Percentiles rank a stretch among this genome's conserved stretches.
phyloP scores from a whole-genome alignment of 1,139 yeast species.

The Torulaspora globosa region DNA sequence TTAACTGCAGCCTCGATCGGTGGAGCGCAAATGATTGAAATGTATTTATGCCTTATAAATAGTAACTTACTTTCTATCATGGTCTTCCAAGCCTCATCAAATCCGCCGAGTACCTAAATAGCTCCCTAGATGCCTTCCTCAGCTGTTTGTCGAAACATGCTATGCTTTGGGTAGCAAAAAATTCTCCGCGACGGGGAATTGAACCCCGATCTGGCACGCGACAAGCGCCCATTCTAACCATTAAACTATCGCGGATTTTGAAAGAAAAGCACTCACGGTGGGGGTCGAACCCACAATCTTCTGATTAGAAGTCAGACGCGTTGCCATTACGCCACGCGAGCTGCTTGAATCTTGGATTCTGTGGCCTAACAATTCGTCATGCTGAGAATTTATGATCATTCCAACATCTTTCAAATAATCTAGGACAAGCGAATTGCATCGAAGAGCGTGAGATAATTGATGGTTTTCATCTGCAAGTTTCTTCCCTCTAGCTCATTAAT shows the following conservation, averaged over 20 bases:
- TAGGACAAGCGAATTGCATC: too few species aligned
- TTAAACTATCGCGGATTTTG: slow-evolving; percentile 37
- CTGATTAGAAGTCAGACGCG: slow-evolving; percentile 60
- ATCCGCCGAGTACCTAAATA: neutral
- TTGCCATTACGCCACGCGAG: slow-evolving; percentile 60
- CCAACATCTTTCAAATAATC: too few species aligned
- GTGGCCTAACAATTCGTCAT: neutral
- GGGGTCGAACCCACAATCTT: slow-evolving; percentile 60
- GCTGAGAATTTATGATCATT: neutral
- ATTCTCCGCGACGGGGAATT: slow-evolving; percentile 40
- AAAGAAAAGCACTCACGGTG: slow-evolving; percentile 46
- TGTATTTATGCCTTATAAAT: slow-evolving; percentile 7
- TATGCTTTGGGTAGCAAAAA: slow-evolving; percentile 8
- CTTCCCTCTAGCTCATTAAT: too few species aligned
- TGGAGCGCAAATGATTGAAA: slow-evolving; percentile 2
- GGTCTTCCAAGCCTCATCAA: neutral
- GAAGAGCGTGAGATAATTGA: too few species aligned
- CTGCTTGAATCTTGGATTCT: slow-evolving; percentile 19
- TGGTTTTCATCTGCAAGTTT: too few species aligned
- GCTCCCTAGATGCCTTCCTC: too few species aligned
- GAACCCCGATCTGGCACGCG: slow-evolving; percentile 41
- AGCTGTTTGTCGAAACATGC: neutral
- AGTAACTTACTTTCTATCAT: slow-evolving; percentile 3
- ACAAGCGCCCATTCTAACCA: slow-evolving; percentile 40
- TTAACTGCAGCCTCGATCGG: slow-evolving; percentile 1